Percentiles rank a stretch among this genome's conserved stretches.
Evolutionary conservation across 768 basidiomycete genomes (phyloP).

Genomic region (Tricholoma terreum): DNA sequence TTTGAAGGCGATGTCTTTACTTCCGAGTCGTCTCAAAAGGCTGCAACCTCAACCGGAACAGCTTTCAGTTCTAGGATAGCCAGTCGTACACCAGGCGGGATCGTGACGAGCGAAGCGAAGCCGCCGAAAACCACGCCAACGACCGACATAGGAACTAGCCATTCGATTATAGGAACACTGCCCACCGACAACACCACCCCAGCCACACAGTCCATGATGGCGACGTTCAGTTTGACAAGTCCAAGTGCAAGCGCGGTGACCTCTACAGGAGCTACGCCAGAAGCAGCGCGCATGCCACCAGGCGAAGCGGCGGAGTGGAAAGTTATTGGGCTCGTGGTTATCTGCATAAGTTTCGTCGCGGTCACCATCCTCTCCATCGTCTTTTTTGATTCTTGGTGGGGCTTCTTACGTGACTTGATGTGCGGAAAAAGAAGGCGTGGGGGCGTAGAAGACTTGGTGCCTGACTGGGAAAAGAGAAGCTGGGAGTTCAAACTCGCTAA

Average conservation of each 20-base stretch:
- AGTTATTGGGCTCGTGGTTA: conserved; percentile 63
- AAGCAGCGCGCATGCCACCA: conserved; percentile 31
- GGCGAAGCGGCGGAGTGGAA: conserved; percentile 59
- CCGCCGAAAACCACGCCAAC: background rate
- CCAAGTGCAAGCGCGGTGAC: background rate
- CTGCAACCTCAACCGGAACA: background rate
- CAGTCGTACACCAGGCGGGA: background rate
- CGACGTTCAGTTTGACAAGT: background rate
- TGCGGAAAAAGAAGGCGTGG: conserved; percentile 34
- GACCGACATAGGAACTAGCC: background rate
- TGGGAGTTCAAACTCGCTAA: conserved; percentile 54
- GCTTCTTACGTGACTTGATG: conserved; percentile 51
- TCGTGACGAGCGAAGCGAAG: background rate
- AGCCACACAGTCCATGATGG: background rate
- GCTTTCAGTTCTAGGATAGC: background rate
- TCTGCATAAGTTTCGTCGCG: conserved; percentile 58
- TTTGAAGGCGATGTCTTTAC: conserved; percentile 12
- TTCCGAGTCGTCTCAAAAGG: background rate
- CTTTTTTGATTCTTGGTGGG: conserved; percentile 73
- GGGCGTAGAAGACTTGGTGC: conserved; percentile 54
- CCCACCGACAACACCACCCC: background rate
- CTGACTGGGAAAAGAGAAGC: conserved; percentile 59
- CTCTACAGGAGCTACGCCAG: conserved; percentile 6
- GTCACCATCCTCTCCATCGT: conserved; percentile 52
- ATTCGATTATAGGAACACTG: conserved; percentile 2